Percentiles rank a stretch among this genome's conserved stretches.
Evolutionary conservation across 495 filamentous ascomycete genomes (phyloP).

Genomic region (Poronia punctata): DNA sequence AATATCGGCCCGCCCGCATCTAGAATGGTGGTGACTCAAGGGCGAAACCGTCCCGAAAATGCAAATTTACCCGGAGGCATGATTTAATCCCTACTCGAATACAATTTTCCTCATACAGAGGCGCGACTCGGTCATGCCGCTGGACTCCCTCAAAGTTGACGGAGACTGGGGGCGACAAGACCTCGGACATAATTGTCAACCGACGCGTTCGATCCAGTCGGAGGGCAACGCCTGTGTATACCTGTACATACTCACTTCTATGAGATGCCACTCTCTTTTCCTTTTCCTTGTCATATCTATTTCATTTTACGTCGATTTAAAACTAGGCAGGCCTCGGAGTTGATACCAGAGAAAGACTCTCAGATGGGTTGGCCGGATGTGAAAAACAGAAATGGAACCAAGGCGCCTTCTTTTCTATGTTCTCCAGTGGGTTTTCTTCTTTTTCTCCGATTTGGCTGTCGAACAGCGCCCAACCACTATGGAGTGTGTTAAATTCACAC

Average conservation of each 20-base stretch:
- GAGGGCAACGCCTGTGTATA: constrained; percentile 17
- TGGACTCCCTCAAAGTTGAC: too few relatives aligned
- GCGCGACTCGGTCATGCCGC: too few relatives aligned
- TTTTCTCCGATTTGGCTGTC: not conserved
- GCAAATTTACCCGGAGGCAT: constrained; percentile 37
- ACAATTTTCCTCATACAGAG: not conserved
- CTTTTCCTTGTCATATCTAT: constrained; percentile 15
- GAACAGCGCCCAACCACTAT: not conserved
- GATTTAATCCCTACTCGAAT: constrained; percentile 29
- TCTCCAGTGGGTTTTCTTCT: too few relatives aligned
- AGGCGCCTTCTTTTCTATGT: too few relatives aligned
- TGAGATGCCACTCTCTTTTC: constrained; percentile 14
- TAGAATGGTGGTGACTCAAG: constrained; percentile 23
- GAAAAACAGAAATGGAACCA: constrained; percentile 6
- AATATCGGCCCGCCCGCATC: constrained; percentile 26
- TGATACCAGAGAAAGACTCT: constrained; percentile 15
- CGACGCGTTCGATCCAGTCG: constrained; percentile 3
- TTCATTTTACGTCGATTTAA: constrained; percentile 15
- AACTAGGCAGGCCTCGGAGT: constrained; percentile 24
- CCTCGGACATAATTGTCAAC: not conserved
- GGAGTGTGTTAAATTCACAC: not conserved
- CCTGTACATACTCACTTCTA: constrained; percentile 22
- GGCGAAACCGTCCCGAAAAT: constrained; percentile 23
- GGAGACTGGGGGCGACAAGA: not conserved
- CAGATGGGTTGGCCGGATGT: constrained; percentile 4